Percentiles rank a stretch among this genome's conserved stretches.
These are phyloP conservation scores for Cudoniella acicularis DNA, from an alignment of 495 filamentous ascomycete species.

Conservation along the genomic window DNA sequence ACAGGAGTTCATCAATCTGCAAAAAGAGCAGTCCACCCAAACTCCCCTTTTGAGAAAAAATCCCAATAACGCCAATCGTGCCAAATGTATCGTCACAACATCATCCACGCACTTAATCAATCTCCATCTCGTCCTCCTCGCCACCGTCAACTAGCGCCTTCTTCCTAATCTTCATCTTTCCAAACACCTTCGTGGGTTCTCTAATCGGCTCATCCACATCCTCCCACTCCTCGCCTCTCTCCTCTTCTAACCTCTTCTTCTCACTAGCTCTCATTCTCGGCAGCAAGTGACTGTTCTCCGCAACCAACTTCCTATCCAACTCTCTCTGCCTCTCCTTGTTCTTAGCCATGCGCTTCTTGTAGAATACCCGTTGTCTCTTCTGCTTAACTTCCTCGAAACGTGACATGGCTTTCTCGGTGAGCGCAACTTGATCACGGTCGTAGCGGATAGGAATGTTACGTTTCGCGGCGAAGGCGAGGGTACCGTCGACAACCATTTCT, in stretches of 20 bases:
- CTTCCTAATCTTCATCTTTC: constrained; percentile 57
- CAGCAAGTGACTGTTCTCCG: constrained; percentile 84
- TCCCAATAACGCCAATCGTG: constrained; percentile 20
- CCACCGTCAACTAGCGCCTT: constrained; percentile 62
- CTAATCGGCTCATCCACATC: constrained; percentile 22
- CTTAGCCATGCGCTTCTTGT: constrained; percentile 86
- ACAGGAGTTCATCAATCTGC: neutral
- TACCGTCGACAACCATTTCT: constrained; percentile 93
- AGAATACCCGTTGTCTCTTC: constrained; percentile 82
- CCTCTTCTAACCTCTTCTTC: constrained; percentile 46
- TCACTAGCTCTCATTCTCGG: constrained; percentile 57
- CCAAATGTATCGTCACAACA: neutral
- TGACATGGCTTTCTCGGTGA: constrained; percentile 88
- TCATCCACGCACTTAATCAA: constrained; percentile 48
- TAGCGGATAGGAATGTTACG: constrained; percentile 95
- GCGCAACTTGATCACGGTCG: constrained; percentile 82
- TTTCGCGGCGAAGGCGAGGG: constrained; percentile 84
- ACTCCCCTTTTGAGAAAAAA: constrained; percentile 20
- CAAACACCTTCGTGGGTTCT: constrained; percentile 46
- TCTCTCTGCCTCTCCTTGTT: constrained; percentile 77
- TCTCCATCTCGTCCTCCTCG: constrained; percentile 60
- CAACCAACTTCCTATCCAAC: constrained; percentile 80
- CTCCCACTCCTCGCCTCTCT: constrained; percentile 51
- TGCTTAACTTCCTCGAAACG: constrained; percentile 82
- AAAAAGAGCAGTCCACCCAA: constrained; percentile 1